Conservation (phyloP, 1,284 basidiomycete genomes). For the Ceratobasidium sp. region DNA sequence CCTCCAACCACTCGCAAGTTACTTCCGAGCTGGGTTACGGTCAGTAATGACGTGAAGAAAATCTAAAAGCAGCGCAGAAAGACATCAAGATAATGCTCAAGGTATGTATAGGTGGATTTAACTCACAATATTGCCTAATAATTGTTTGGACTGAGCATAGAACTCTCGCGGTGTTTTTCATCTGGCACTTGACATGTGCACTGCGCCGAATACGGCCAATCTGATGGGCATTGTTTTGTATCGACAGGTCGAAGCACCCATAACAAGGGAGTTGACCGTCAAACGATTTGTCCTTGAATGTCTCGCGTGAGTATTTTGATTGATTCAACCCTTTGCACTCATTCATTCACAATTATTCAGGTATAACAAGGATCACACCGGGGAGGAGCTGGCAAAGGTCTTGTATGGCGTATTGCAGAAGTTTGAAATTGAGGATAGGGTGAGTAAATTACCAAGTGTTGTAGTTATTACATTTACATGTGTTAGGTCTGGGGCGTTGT, state of each 20-base stretch:
- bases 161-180: background rate
- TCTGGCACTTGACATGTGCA: background rate
- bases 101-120: background rate
- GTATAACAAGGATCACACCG: background rate
- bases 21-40: background rate
- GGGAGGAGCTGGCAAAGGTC: background rate
- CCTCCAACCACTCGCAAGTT: background rate
- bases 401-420: background rate
- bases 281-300: conserved; percentile 24
- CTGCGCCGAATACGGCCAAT: background rate
- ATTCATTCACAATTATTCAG: background rate
- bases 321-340: background rate
- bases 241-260: background rate
- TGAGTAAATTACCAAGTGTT: background rate
- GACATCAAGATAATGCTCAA: background rate
- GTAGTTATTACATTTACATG: too few species aligned
- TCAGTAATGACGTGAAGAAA: background rate
- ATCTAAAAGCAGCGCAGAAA: background rate
- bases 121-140: background rate
- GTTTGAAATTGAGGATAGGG: conserved; percentile 12
- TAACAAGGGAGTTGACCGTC: background rate
- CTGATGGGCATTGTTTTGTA: conserved; percentile 1
- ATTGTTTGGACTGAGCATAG: background rate
- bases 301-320: background rate
- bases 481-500: conserved; percentile 21